Percentiles rank a stretch among this genome's conserved stretches.
These are phyloP conservation scores for Sclerotinia glacialis DNA, from an alignment of 2,329 filamentous ascomycete species.

Conservation along the genomic window DNA sequence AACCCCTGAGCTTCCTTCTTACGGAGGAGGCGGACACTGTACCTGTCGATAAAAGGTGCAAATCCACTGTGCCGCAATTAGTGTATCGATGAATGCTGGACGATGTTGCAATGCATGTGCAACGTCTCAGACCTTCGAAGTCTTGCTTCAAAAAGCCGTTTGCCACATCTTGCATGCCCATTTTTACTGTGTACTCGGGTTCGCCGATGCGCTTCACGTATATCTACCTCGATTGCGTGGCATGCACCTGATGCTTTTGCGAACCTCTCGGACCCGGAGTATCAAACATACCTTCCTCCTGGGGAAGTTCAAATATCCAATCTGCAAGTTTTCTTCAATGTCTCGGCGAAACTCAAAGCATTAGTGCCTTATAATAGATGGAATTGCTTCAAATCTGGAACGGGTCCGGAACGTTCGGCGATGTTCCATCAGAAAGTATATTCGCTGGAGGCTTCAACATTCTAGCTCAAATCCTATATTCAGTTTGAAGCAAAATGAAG, in stretches of 20 bases:
- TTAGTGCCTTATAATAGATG: neutral
- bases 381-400: neutral
- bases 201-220: conserved; percentile 7
- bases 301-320: neutral
- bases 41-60: neutral
- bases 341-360: neutral
- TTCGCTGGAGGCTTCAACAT: neutral
- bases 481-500: neutral
- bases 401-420: neutral
- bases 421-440: neutral
- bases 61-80: conserved; percentile 6
- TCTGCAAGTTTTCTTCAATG: neutral
- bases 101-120: conserved; percentile 10
- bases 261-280: neutral
- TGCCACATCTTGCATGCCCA: neutral
- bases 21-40: neutral
- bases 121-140: conserved; percentile 14
- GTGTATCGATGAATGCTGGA: neutral
- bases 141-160: neutral
- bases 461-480: neutral
- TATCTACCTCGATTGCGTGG: neutral
- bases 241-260: neutral
- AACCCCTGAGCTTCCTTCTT: neutral
- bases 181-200: conserved; percentile 9
- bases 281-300: neutral